Conservation (phyloP, 2,329 filamentous ascomycete genomes). For the Arthroderma sp. region DNA sequence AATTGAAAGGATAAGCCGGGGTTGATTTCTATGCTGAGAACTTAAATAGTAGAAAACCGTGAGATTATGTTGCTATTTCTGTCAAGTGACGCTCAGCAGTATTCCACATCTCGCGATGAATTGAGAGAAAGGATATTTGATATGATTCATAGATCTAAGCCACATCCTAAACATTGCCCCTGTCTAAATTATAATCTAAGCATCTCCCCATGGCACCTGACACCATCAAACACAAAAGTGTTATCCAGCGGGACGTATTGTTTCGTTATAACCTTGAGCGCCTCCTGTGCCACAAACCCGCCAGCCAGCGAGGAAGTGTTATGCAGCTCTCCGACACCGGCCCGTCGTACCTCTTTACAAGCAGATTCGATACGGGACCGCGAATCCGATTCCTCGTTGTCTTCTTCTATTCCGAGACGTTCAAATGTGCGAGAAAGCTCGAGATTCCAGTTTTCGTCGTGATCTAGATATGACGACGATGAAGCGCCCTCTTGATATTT, state of each 20-base stretch:
- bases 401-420: conserved; percentile 19
- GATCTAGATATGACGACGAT: conserved; percentile 17
- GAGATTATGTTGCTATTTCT: too few species aligned
- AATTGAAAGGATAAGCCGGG: too few species aligned
- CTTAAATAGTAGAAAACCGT: too few species aligned
- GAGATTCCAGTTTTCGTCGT: conserved; percentile 20
- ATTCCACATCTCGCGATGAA: too few species aligned
- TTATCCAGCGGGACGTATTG: conserved; percentile 54
- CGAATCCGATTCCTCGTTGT: conserved; percentile 28
- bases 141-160: neutral
- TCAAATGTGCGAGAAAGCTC: conserved; percentile 4
- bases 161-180: neutral
- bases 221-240: conserved; percentile 50
- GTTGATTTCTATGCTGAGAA: too few species aligned
- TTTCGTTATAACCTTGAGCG: conserved; percentile 66
- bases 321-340: conserved; percentile 75
- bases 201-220: conserved; percentile 42
- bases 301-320: conserved; percentile 80
- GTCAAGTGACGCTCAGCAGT: too few species aligned
- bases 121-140: too few species aligned
- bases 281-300: conserved; percentile 90
- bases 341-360: conserved; percentile 57
- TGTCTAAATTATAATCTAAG: conserved; percentile 29
- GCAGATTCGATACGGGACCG: conserved; percentile 41
- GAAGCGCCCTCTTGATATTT: conserved; percentile 36